Evolutionary conservation across 1,284 basidiomycete genomes (phyloP).

Genomic region (Pyrrhoderma lamaoense): DNA sequence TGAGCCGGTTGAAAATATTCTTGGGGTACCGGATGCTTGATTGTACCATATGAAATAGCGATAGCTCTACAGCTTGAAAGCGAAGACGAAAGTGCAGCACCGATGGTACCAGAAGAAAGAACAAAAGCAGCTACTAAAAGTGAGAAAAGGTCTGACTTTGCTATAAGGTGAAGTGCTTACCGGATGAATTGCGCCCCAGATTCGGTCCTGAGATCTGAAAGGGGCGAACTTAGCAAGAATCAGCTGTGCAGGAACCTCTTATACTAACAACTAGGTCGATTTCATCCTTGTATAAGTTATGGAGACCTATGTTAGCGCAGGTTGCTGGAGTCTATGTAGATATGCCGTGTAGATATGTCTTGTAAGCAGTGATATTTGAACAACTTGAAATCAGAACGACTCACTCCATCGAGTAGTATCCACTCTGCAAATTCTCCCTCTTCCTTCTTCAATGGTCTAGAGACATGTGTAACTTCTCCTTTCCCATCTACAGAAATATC

Average conservation of each 20-base stretch:
- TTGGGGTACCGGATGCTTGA: constrained; percentile 61
- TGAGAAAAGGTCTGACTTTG: constrained; percentile 2
- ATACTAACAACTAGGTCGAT: constrained; percentile 77
- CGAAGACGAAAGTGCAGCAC: constrained; percentile 78
- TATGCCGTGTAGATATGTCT: too few species aligned
- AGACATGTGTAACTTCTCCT: constrained; percentile 57
- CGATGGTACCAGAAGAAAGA: constrained; percentile 85
- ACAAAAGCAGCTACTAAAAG: constrained; percentile 63
- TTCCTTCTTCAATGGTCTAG: constrained; percentile 51
- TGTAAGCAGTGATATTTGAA: constrained; percentile 3
- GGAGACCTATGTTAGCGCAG: constrained; percentile 82
- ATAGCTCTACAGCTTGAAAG: constrained; percentile 66
- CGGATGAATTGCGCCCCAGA: constrained; percentile 75
- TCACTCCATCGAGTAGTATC: constrained; percentile 80
- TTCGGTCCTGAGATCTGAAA: constrained; percentile 68
- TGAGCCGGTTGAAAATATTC: constrained; percentile 63
- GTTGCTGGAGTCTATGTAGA: constrained; percentile 74
- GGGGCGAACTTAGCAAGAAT: constrained; percentile 3
- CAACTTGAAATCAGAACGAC: constrained; percentile 22
- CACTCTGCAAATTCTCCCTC: constrained; percentile 79
- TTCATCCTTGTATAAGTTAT: constrained; percentile 78
- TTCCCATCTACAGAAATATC: constrained; percentile 45
- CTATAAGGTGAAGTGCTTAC: constrained; percentile 29
- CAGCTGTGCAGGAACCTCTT: not conserved
- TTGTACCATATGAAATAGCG: constrained; percentile 79